Base-by-base conservation (phyloP, 2,329 filamentous ascomycete species). In the Fusarium longipes region DNA sequence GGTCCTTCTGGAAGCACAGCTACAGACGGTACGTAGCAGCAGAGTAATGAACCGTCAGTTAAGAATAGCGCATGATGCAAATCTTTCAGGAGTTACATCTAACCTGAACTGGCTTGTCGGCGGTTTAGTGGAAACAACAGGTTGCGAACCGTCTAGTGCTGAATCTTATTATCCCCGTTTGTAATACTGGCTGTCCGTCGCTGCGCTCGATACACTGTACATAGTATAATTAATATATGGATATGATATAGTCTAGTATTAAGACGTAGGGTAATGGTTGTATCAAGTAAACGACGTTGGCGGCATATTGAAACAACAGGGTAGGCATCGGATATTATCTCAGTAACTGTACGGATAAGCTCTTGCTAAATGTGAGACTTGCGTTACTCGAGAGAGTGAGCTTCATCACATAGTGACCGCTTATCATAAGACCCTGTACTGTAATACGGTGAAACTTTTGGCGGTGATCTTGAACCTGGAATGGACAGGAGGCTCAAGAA, bases 71-170 rank as follows among this genome's bases (percentile, higher is more conserved):
- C 70, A 63, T 63, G 43, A 68, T 63, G 63, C 57, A 68, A 68
- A 71, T 71, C 42, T 68, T 52, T 51, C 39, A 25, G 18, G 14
- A 43, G 40, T 29, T 49, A 35, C 17, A 32, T 50, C 51, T 62
- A 61, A 64, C 61, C 39, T 65, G 55, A 59, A 56, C 57, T 58
- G 51, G 63, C 33, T 43, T 63, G 47, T 72, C 60, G 65, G 68
- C 49, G 55, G 36, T 58, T 61, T 63, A 71, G 70, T 71, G 70
- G 67, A 45, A 59, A 57, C 50, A 49, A 44, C 27, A 57, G 59
- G 57, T 66, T 70, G 55, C 52, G 56, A 54, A 22, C 35, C 51
- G 25, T 44, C 44, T 60, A 57, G 35, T 40, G 38, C 22, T 32
- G 45, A 42, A 43, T 49, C 36, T 54, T 36, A 38, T n/a, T 57